A percentile compares a stretch with the other conserved stretches of the same genome.
These are phyloP conservation scores for Lactarius psammicola DNA, from an alignment of 768 basidiomycete genomes.

Conservation along the genomic window DNA sequence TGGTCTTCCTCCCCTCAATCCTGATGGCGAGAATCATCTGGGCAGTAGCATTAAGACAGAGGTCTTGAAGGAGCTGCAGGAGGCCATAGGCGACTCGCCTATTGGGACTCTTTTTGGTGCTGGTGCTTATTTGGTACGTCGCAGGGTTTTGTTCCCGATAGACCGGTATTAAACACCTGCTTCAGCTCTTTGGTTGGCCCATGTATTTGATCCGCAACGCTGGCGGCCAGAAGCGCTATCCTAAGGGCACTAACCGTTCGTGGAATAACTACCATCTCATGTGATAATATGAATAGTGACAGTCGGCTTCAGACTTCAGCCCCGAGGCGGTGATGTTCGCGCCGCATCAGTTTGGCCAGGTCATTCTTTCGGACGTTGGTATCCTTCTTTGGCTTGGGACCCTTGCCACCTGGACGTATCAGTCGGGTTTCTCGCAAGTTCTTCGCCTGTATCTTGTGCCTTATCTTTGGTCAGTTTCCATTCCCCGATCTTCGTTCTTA, in stretches of 20 bases:
- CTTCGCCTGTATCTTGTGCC: conserved; percentile 81
- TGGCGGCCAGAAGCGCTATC: conserved; percentile 83
- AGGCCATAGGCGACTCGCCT: conserved; percentile 91
- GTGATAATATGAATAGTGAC: background rate
- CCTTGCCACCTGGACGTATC: conserved; percentile 53
- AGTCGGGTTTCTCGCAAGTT: conserved; percentile 67
- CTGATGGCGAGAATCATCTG: conserved; percentile 59
- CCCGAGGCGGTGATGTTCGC: conserved; percentile 79
- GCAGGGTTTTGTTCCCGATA: background rate
- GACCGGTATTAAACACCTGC: background rate
- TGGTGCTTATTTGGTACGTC: conserved; percentile 56
- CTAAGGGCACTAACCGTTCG: conserved; percentile 75
- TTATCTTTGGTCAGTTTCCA: conserved; percentile 66
- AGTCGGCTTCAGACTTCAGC: conserved; percentile 57
- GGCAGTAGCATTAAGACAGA: conserved; percentile 66
- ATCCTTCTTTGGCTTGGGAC: conserved; percentile 68
- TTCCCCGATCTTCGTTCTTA: background rate
- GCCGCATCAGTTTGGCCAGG: conserved; percentile 71
- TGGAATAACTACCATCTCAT: conserved; percentile 20
- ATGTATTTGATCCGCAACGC: conserved; percentile 80
- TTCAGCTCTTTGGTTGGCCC: conserved; percentile 80
- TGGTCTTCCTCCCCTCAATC: conserved; percentile 63
- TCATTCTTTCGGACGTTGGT: conserved; percentile 83
- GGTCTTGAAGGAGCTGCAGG: conserved; percentile 71
- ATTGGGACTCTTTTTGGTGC: conserved; percentile 58